Base-by-base conservation (phyloP, 169 alveolate species). In the Plasmodium yoelii region DNA sequence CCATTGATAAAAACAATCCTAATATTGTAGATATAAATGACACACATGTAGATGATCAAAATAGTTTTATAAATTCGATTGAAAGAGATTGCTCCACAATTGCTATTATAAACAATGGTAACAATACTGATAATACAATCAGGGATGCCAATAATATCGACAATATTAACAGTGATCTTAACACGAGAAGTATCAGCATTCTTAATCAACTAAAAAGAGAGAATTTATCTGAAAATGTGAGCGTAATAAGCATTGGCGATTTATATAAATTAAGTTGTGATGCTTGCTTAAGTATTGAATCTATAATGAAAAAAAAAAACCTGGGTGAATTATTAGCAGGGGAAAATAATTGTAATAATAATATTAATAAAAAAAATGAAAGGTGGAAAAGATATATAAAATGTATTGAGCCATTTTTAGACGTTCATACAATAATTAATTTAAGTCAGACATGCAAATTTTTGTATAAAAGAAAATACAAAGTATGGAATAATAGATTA, bases 371-470 rank as follows among this genome's bases (percentile, higher is more conserved):
- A 56, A 72, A 87, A 12, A 94, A 94, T 64, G 94, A 84, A 34
- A 60, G 70, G 44, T 94, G 96, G 96, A 75, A 75, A 70, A 61
- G 82, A 60, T 82, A 77, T 47, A 88, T 94, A 10, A 82, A 55
- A 60, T 53, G 86, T 53, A 73, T 94, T 57, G 96, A 94, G 51
- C 95, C 92, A 15, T 94, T 73, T 91, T 89, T 94, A 70, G 96
- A 94, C 47, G 95, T 92, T 1, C 91, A 92, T 74, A 87, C 93
- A 13, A 61, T 94, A 47, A 86, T 94, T 44, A 92, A 91, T 88
- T 28, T 94, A 61, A 56, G 95, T 71, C 96, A 94, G 82, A 94
- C 96, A 39, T 94, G 96, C 64, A 73, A 57, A 24, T 88, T 69
- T 28, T 91, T 94, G 5, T 87, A 94, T 61, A 60, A 63, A 67